A percentile compares a stretch with the other conserved stretches of the same genome.
These are phyloP conservation scores for Kwoniella dejecticola DNA, from an alignment of 768 basidiomycete genomes.

Conservation along the genomic window DNA sequence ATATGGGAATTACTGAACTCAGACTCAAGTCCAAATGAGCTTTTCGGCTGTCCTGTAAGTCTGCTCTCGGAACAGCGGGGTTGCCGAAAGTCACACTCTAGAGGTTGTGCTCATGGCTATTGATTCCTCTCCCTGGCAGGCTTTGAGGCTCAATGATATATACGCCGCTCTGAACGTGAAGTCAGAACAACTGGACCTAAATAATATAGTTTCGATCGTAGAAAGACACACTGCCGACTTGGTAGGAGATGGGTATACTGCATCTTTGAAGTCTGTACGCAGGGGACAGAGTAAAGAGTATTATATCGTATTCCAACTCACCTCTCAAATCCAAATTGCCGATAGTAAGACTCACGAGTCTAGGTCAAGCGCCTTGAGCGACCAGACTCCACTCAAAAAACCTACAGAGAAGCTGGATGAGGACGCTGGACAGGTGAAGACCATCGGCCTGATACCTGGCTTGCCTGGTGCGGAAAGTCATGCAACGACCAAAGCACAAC, in stretches of 20 bases:
- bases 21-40: not conserved
- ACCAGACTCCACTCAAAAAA: too few relatives aligned
- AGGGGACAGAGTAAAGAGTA: slow-evolving; percentile 9
- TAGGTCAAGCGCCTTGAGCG: too few relatives aligned
- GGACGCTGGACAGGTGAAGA: too few relatives aligned
- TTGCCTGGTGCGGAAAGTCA: not conserved
- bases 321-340: not conserved
- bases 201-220: not conserved
- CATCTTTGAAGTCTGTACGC: slow-evolving; percentile 2
- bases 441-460: not conserved
- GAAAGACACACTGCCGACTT: not conserved
- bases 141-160: slow-evolving; percentile 11
- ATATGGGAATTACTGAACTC: slow-evolving; percentile 1
- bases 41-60: slow-evolving; percentile 14
- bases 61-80: too few relatives aligned
- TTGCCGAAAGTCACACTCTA: too few relatives aligned
- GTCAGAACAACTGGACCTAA: not conserved
- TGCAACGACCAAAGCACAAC: not conserved
- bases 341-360: too few relatives aligned
- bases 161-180: not conserved
- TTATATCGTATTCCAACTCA: slow-evolving; percentile 16
- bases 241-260: not conserved
- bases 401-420: too few relatives aligned
- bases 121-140: too few relatives aligned
- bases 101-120: too few relatives aligned